These are phyloP conservation scores for Venturia carpophila DNA, from an alignment of 2,329 filamentous ascomycete species.

Conservation along the genomic window DNA sequence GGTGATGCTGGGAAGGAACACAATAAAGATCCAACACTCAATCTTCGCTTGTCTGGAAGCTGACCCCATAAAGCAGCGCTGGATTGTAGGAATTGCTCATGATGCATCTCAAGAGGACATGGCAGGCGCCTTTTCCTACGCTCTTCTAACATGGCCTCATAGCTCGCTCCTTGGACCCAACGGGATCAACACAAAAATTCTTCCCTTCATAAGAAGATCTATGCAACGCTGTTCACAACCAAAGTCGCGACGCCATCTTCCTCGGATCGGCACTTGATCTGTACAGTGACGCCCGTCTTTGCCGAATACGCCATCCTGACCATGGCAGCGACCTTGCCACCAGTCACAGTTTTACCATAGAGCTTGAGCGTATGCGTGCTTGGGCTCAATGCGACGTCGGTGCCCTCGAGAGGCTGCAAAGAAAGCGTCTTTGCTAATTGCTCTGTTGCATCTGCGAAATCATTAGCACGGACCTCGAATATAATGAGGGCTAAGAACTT, in stretches of 20 bases:
- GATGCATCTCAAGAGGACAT: not conserved
- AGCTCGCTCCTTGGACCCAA: not conserved
- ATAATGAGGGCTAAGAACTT: slow-evolving; percentile 33
- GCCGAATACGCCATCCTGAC: slow-evolving; percentile 91
- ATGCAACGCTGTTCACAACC: slow-evolving; percentile 78
- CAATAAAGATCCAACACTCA: not conserved
- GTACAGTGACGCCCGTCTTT: slow-evolving; percentile 90
- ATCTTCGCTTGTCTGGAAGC: not conserved
- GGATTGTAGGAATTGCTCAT: not conserved
- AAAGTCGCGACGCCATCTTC: slow-evolving; percentile 83
- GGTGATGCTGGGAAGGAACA: not conserved
- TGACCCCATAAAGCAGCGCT: not conserved
- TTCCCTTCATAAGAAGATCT: slow-evolving; percentile 23
- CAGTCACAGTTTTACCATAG: slow-evolving; percentile 87
- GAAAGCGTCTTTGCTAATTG: slow-evolving; percentile 79
- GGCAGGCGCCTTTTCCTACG: not conserved
- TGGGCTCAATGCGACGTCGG: slow-evolving; percentile 78
- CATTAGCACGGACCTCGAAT: not conserved
- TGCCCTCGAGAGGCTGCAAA: slow-evolving; percentile 88
- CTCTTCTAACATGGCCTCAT: not conserved
- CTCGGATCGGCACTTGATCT: slow-evolving; percentile 86
- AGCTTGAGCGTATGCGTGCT: slow-evolving; percentile 93
- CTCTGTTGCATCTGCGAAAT: slow-evolving; percentile 71
- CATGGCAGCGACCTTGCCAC: slow-evolving; percentile 78
- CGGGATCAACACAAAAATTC: not conserved